Conservation (phyloP, 768 basidiomycete genomes). For the Neoboletus brunneissimus region DNA sequence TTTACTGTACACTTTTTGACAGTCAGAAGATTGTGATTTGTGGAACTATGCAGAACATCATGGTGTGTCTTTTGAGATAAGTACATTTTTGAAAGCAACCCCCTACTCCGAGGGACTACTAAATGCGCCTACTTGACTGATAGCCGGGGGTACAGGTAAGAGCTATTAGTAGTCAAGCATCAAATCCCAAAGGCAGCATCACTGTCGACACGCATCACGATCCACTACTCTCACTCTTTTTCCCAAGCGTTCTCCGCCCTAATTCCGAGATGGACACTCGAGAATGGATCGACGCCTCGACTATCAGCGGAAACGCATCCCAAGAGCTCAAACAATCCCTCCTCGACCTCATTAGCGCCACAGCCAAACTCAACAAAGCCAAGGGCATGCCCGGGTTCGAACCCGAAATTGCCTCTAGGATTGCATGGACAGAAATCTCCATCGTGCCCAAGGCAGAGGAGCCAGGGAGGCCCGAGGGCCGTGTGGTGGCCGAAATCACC, state of each 20-base stretch:
- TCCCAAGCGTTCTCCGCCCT: background rate
- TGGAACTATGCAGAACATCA: background rate
- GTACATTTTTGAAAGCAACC: background rate
- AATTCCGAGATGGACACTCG: constrained; percentile 9
- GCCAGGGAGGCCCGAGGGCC: constrained; percentile 37
- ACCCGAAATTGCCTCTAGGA: constrained; percentile 18
- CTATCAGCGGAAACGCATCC: constrained; percentile 32
- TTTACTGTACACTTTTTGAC: background rate
- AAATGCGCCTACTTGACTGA: no score
- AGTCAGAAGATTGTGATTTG: background rate
- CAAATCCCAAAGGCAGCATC: no score
- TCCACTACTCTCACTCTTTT: no score
- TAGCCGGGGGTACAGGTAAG: no score
- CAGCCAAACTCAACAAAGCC: constrained; percentile 5
- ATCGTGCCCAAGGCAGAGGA: constrained; percentile 45
- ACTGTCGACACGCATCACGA: no score
- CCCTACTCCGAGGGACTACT: no score
- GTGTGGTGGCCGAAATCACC: constrained; percentile 43
- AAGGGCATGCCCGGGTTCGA: constrained; percentile 22
- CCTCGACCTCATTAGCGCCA: constrained; percentile 15
- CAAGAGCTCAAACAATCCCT: constrained; percentile 26
- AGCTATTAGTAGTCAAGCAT: constrained; percentile 9
- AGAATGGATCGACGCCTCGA: constrained; percentile 17
- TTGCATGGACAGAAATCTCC: constrained; percentile 42
- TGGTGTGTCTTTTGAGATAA: no score